These are phyloP conservation scores for Solanum chilense DNA, from an alignment of 257 asterid species.

Conservation along the genomic window DNA sequence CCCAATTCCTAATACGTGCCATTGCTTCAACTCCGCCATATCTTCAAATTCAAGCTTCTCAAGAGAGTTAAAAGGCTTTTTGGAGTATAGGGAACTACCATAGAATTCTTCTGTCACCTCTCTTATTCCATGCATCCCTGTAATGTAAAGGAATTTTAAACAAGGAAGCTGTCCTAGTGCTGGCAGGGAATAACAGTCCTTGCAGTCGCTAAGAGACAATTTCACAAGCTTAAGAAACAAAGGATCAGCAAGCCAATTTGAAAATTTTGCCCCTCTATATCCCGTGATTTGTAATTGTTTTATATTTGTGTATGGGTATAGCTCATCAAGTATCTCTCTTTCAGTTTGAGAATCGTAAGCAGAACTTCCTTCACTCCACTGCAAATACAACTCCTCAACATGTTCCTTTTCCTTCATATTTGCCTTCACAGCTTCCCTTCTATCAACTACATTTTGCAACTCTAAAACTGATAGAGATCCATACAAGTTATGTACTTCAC, in stretches of 20 bases:
- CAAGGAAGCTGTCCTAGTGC: too few species aligned
- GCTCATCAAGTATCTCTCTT: background rate
- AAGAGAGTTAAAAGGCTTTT: too few species aligned
- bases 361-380: background rate
- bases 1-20: background rate
- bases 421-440: background rate
- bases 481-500: background rate
- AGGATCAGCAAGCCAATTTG: background rate
- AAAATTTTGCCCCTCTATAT: background rate
- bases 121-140: fast-evolving
- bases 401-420: background rate
- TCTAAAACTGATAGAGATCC: background rate
- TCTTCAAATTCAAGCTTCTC: too few species aligned
- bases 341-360: background rate
- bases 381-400: background rate
- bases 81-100: too few species aligned
- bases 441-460: background rate
- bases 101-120: too few species aligned
- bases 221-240: too few species aligned
- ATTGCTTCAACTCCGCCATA: background rate
- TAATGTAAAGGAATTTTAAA: fast-evolving
- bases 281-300: background rate
- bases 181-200: too few species aligned
- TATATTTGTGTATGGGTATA: background rate
- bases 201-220: too few species aligned